A percentile compares a stretch with the other conserved stretches of the same genome.
phyloP scores from a whole-genome alignment of 176 grass and related monocot genomes.

The Musa schizocarpa region DNA sequence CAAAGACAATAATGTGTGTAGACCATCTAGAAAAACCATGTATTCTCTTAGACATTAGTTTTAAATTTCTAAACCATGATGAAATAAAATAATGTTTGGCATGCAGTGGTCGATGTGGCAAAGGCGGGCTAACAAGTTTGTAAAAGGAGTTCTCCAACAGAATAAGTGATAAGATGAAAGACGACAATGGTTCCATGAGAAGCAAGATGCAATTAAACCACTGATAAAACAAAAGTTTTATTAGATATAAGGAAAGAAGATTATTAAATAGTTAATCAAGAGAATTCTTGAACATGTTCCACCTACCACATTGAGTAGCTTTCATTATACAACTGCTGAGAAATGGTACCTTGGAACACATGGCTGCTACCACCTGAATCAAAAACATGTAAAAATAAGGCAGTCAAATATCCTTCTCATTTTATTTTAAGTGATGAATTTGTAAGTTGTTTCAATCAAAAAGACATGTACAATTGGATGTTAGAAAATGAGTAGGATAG shows the following conservation, averaged over 20 bases:
- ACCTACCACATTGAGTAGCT: constrained; percentile 68
- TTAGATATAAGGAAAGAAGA: not conserved
- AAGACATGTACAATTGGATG: not conserved
- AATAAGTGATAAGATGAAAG: no score
- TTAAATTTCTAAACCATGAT: no score
- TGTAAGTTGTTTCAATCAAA: not conserved
- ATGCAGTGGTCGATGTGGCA: no score
- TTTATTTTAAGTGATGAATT: not conserved
- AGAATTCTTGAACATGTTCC: not conserved
- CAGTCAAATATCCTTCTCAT: not conserved
- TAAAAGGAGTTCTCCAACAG: no score
- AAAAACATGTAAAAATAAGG: constrained; percentile 16
- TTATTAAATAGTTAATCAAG: not conserved
- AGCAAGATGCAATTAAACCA: not conserved
- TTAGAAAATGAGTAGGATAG: not conserved
- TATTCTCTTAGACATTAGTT: no score
- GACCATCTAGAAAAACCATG: no score
- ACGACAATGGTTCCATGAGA: no score
- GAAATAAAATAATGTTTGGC: no score
- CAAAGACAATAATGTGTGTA: no score
- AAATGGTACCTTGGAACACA: constrained; percentile 77
- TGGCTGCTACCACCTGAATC: constrained; percentile 53
- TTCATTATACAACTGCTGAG: constrained; percentile 64
- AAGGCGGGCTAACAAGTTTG: no score
- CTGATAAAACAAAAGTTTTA: not conserved